Percentiles rank a stretch among this genome's conserved stretches.
These are phyloP conservation scores for Lachnellula hyalina DNA, from an alignment of 2,329 filamentous ascomycete species.

Conservation along the genomic window DNA sequence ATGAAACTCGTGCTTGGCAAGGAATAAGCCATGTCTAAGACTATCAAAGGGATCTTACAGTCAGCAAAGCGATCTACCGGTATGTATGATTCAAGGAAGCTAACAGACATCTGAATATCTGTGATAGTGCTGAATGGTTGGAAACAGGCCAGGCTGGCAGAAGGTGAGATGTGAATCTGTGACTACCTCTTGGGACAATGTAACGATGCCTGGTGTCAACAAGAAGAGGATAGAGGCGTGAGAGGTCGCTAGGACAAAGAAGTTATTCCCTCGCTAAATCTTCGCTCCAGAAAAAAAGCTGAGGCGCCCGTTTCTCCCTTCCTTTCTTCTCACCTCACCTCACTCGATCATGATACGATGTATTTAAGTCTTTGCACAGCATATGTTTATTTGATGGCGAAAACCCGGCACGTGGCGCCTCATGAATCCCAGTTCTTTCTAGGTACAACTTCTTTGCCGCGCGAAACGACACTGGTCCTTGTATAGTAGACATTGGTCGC, in stretches of 20 bases:
- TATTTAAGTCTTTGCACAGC: neutral
- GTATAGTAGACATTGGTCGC: neutral
- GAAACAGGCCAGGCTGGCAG: neutral
- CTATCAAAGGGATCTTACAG: neutral
- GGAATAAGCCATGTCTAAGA: neutral
- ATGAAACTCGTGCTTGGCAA: conserved; percentile 30
- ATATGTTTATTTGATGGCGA: neutral
- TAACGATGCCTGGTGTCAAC: too few relatives aligned
- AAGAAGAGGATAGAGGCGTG: neutral
- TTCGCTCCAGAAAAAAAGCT: neutral
- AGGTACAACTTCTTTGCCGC: neutral
- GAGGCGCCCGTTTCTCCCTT: neutral
- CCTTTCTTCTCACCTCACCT: neutral
- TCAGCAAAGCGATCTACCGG: neutral
- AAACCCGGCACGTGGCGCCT: neutral
- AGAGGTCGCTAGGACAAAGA: neutral
- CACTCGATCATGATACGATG: neutral
- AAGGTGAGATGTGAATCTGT: too few relatives aligned
- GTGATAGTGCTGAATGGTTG: neutral
- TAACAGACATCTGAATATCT: neutral
- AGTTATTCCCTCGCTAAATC: neutral
- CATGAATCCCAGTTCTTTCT: neutral
- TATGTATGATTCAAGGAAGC: neutral
- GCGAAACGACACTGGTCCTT: neutral
- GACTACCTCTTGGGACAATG: too few relatives aligned